phyloP scores from a whole-genome alignment of 140 eudicot species.

The Stevia rebaudiana region DNA sequence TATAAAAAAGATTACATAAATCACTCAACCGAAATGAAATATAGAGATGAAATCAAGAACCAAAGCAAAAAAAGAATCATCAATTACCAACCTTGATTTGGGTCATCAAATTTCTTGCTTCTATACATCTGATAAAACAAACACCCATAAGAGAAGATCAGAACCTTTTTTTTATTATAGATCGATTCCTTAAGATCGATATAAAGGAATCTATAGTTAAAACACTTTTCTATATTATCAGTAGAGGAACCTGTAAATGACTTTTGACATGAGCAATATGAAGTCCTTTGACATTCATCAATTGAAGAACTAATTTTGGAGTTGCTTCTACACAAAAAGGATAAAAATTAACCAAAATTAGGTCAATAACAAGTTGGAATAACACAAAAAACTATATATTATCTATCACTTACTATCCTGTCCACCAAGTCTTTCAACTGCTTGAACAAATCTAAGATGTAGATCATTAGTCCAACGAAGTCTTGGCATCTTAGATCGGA shows the following conservation, averaged over 20 bases:
- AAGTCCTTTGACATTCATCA: slow-evolving; percentile 79
- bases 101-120: slow-evolving; percentile 74
- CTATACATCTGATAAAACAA: slow-evolving; percentile 61
- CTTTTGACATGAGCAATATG: slow-evolving; percentile 89
- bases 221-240: not conserved
- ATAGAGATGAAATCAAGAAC: not conserved
- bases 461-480: slow-evolving; percentile 88
- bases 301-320: slow-evolving; percentile 73
- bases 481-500: slow-evolving; percentile 70
- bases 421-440: slow-evolving; percentile 82
- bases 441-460: slow-evolving; percentile 77
- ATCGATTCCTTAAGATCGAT: too few relatives aligned
- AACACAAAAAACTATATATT: slow-evolving; percentile 1
- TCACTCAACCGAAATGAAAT: slow-evolving; percentile 7
- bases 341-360: not conserved
- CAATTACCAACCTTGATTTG: slow-evolving; percentile 46
- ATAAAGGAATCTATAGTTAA: not conserved
- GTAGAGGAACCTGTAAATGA: slow-evolving; percentile 62
- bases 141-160: slow-evolving; percentile 14
- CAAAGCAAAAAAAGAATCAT: not conserved
- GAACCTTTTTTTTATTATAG: not conserved
- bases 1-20: not conserved
- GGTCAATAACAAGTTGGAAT: not conserved
- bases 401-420: slow-evolving; percentile 59
- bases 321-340: slow-evolving; percentile 58